phyloP scores from a whole-genome alignment of 1,139 yeast species.

The Blastobotrys elegans region DNA sequence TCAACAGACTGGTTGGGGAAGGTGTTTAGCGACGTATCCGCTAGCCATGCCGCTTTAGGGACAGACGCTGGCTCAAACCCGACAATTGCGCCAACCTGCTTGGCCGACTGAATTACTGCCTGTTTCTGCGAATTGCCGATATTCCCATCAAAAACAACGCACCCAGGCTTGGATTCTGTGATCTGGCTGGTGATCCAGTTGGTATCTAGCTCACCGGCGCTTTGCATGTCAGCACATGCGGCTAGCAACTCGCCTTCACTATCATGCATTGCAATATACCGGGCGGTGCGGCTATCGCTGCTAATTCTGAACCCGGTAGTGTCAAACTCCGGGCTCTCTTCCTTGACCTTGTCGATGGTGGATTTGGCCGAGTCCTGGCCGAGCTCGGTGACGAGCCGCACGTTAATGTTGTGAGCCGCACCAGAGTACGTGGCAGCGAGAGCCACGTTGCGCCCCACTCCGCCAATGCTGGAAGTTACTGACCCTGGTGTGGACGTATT shows the following conservation, averaged over 20 bases:
- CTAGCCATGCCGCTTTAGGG: slow-evolving; percentile 46
- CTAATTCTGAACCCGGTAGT: slow-evolving; percentile 39
- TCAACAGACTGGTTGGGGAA: slow-evolving; percentile 39
- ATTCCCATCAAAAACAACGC: slow-evolving; percentile 66
- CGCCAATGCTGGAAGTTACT: slow-evolving; percentile 60
- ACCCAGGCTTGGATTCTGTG: slow-evolving; percentile 30
- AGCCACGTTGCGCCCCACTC: slow-evolving; percentile 78
- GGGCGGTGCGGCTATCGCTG: slow-evolving; percentile 47
- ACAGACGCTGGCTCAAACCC: slow-evolving; percentile 76
- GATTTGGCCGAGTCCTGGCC: slow-evolving; percentile 2
- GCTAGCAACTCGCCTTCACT: slow-evolving; percentile 56
- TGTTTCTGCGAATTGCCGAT: slow-evolving; percentile 44
- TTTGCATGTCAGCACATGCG: slow-evolving; percentile 83
- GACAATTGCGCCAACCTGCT: slow-evolving; percentile 32
- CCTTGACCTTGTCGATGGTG: neutral
- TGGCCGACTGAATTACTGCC: slow-evolving; percentile 35
- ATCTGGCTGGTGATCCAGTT: slow-evolving; percentile 37
- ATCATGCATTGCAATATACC: slow-evolving; percentile 67
- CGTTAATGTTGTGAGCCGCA: slow-evolving; percentile 23
- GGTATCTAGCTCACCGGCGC: slow-evolving; percentile 49
- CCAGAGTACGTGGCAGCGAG: slow-evolving; percentile 42
- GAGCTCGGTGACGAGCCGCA: slow-evolving; percentile 49
- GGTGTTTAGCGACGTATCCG: slow-evolving; percentile 20
- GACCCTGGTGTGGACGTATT: slow-evolving; percentile 74
- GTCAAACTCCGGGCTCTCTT: slow-evolving; percentile 32